Base-by-base conservation (phyloP, 192 early-diverging fungal genomes). In the Spinellus fusiger region DNA sequence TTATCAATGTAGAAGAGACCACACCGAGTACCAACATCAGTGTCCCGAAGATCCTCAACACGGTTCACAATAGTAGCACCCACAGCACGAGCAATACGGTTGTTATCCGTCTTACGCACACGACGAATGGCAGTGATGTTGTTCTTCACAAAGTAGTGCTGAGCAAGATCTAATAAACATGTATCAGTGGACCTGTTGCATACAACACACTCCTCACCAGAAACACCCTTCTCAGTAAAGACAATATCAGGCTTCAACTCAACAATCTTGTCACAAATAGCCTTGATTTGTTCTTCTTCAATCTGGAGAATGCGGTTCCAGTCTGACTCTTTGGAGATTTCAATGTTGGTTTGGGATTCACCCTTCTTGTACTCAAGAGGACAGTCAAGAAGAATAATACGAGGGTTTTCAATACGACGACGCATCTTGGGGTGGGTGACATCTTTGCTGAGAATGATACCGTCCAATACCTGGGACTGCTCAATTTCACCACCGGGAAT, bases 291-390 rank as follows among this genome's bases (percentile, higher is more conserved):
- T 78, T 99, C 95, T 80, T 99, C 97, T 78, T 99, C 97, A 64
- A 99, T 99, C 75, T 98, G 86, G 68, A 99, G 76, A 46, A 99
- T 84, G 28, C 97, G 83, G 57, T 89, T 80, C 97, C 97, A 99
- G 77, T 99, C 94, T 28, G 85, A 79, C 71, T 99, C 97, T 75
- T 96, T 92, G 59, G 89, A 89, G 55, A 99, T 92, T 76, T 99
- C 97, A 68, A 97, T 94, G 70, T 95, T 91, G 28, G 97, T 99
- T 79, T 99, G 97, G 38, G 93, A 97, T 77, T 98, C 97, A 57
- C 97, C 97, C 86, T 99, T 99, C 80, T 99, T 99, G 89, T 99
- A 99, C 75, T 98, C 97, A 49, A 99, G 83, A 27, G 95, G 95
- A 77, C 97, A 99, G 83, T 99, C 97, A 51, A 99, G 80, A 44